Base-by-base conservation (phyloP, 2,329 filamentous ascomycete genomes). In the Didymella lethalis region DNA sequence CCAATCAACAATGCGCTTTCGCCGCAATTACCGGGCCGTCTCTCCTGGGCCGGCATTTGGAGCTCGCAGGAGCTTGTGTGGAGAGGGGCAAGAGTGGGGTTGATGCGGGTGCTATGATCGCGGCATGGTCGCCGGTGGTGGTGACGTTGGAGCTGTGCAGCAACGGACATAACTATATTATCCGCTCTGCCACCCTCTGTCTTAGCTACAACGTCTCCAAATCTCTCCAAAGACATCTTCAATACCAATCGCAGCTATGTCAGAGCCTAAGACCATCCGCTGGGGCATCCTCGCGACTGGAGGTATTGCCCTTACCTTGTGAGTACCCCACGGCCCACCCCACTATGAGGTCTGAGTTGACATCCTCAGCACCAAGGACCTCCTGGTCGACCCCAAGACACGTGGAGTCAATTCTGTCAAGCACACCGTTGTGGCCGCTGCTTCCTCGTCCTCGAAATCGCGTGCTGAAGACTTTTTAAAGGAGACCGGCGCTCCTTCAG, bases 341-440 rank as follows among this genome's bases (percentile, higher is more conserved):
- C 64, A 51, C 32, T 8, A 16, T 48, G 16, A 60, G 55, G 49
- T 55, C 45, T 48, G 16, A 23, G 46, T 51, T 67, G 8, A 62
- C 28, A 49, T 16, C 11, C 41, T 31, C 56, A 75, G 72, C 80
- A 85, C 88, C 70, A 88, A 89, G 77, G 93, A 96, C 73, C 85
- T 97, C 49, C 87, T 93, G 64, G 85, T 86, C 60, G 88, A 94
- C 77, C 90, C 93, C 16, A 81, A 84, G 40, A 82, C 83, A 47
- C 90, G 93, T 66, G 85, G 84, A 49, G 90, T 90, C 52, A 80
- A 82, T 59, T 90, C 96, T 68, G 83, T 96, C 63, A 84, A 85
- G 55, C 93, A 97, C 79, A 86, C 88, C 67, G 85, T 96, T 47
- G 86, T 89, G 20, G 93, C 92, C 23, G 92, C 90, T 6, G 90